A percentile compares a stretch with the other conserved stretches of the same genome.
Conservation (phyloP, 768 basidiomycete genomes). For the Naganishia antarctica region DNA sequence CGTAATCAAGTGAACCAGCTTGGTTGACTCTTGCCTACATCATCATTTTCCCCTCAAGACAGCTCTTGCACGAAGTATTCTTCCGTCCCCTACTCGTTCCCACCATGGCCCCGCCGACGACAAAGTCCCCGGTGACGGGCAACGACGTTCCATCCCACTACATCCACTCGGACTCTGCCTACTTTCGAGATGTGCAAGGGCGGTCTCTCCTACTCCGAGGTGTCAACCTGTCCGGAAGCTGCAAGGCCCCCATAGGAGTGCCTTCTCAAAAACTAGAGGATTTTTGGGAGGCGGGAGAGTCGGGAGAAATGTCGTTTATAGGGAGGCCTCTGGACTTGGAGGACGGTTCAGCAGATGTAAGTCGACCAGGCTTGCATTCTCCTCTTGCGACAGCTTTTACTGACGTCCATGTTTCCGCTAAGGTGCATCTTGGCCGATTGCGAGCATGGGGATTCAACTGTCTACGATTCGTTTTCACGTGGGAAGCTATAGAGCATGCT, state of each 20-base stretch:
- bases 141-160: slow-evolving; percentile 42
- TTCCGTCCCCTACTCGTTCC: neutral
- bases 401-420: slow-evolving; percentile 51
- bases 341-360: slow-evolving; percentile 53
- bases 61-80: too few relatives aligned
- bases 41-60: too few relatives aligned
- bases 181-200: slow-evolving; percentile 43
- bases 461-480: slow-evolving; percentile 74
- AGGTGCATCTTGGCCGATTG: slow-evolving; percentile 78
- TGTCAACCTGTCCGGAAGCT: slow-evolving; percentile 86
- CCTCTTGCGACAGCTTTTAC: neutral
- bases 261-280: slow-evolving; percentile 65
- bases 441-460: slow-evolving; percentile 91
- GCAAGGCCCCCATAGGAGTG: slow-evolving; percentile 70
- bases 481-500: slow-evolving; percentile 89
- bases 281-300: slow-evolving; percentile 78
- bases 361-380: neutral
- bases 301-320: slow-evolving; percentile 59
- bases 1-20: too few relatives aligned
- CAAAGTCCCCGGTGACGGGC: slow-evolving; percentile 44
- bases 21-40: too few relatives aligned
- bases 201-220: slow-evolving; percentile 74
- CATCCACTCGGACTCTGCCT: slow-evolving; percentile 44
- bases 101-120: slow-evolving; percentile 32
- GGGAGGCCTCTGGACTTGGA: slow-evolving; percentile 77